Evolutionary conservation across 106 monocot genomes (phyloP).

Genomic region (Platanthera zijinensis): DNA sequence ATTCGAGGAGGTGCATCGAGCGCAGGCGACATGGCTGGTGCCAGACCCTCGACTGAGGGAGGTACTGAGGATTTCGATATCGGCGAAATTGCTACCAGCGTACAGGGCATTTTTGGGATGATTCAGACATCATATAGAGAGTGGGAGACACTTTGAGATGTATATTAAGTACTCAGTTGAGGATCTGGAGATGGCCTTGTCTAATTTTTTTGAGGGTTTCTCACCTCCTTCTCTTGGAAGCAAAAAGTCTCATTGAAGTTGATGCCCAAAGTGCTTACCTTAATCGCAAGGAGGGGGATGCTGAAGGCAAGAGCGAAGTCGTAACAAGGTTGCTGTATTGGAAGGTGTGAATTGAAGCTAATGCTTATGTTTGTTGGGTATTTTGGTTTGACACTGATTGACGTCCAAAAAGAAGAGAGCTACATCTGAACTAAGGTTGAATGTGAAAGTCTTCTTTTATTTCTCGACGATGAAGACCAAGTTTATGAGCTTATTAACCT

Average conservation of each 20-base stretch:
- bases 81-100: constrained; percentile 72
- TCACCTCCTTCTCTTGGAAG: constrained; percentile 37
- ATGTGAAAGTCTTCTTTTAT: too few species aligned
- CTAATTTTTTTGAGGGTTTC: constrained; percentile 78
- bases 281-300: too few species aligned
- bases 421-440: too few species aligned
- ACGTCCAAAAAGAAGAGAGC: too few species aligned
- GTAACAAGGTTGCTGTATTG: too few species aligned
- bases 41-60: constrained; percentile 80
- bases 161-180: constrained; percentile 91
- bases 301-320: too few species aligned
- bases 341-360: too few species aligned
- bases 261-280: neutral
- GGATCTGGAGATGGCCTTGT: constrained; percentile 70
- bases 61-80: constrained; percentile 83
- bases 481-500: too few species aligned
- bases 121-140: constrained; percentile 84
- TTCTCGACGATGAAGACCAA: too few species aligned
- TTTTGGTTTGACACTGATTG: too few species aligned
- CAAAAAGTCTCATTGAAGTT: constrained; percentile 26
- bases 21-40: constrained; percentile 66
- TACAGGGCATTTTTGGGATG: constrained; percentile 84
- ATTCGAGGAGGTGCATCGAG: constrained; percentile 79
- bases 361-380: too few species aligned
- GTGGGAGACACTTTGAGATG: constrained; percentile 72